Evolutionary conservation across 2,329 filamentous ascomycete species (phyloP).

Genomic region (Beauveria varroae): DNA sequence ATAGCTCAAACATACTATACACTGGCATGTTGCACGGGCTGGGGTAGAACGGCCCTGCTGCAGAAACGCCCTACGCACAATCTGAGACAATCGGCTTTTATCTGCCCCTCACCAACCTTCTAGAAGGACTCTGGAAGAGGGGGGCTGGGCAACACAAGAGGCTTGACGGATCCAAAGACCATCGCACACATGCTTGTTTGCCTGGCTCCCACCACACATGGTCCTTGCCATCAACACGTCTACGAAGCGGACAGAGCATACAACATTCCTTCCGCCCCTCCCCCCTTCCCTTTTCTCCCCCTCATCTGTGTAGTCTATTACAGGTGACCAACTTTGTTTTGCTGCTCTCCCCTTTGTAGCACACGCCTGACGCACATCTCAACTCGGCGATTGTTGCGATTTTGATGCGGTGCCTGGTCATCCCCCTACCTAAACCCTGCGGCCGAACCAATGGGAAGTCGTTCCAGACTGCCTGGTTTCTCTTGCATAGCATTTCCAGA

Average conservation of each 20-base stretch:
- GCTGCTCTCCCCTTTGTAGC: background rate
- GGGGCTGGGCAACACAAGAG: background rate
- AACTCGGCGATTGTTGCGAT: slow-evolving; percentile 9
- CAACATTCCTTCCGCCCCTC: background rate
- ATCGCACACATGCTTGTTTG: slow-evolving; percentile 3
- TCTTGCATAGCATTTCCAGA: background rate
- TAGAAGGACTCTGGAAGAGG: background rate
- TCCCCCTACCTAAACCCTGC: background rate
- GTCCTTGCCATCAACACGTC: background rate
- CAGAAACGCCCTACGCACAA: background rate
- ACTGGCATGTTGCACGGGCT: background rate
- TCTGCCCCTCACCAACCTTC: background rate
- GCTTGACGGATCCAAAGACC: slow-evolving; percentile 1
- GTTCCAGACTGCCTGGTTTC: background rate
- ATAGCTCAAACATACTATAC: background rate
- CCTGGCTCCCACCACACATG: background rate
- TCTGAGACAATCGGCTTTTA: slow-evolving; percentile 7
- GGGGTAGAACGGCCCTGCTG: background rate
- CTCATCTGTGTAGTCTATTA: background rate
- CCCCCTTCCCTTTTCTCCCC: no score
- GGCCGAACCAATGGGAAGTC: background rate
- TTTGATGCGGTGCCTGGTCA: background rate
- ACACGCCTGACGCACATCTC: background rate
- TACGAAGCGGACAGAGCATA: background rate
- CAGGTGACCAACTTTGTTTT: background rate